phyloP scores from a whole-genome alignment of 331 rosid genomes.

The Arachis monticola region DNA sequence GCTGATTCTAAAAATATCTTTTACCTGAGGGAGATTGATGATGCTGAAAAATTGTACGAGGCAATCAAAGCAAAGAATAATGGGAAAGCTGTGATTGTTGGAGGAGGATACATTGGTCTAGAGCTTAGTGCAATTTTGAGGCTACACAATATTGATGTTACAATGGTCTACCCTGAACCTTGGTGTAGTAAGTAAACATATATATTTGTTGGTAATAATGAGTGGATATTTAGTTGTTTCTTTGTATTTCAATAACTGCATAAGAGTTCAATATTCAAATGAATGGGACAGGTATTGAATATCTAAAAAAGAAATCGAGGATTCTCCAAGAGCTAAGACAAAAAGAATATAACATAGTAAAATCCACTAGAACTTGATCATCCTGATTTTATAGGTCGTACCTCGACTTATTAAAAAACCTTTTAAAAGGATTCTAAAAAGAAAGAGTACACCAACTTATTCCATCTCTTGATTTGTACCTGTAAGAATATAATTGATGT shows the following conservation, averaged over 20 bases:
- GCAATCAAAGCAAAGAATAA: slow-evolving; percentile 77
- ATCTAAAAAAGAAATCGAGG: no score
- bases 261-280: no score
- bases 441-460: no score
- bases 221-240: not conserved
- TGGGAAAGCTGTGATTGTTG: slow-evolving; percentile 91
- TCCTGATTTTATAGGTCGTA: no score
- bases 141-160: slow-evolving; percentile 76
- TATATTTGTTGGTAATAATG: no score
- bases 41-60: slow-evolving; percentile 80
- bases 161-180: slow-evolving; percentile 97
- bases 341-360: no score
- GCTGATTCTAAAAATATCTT: slow-evolving; percentile 94
- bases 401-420: no score
- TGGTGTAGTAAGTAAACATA: slow-evolving; percentile 79
- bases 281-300: no score
- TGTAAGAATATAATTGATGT: not conserved
- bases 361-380: no score
- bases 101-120: slow-evolving; percentile 98
- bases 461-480: not conserved
- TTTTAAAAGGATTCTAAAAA: no score
- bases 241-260: not conserved
- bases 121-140: slow-evolving; percentile 90
- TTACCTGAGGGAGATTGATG: slow-evolving; percentile 92
- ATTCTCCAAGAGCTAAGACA: no score